Base-by-base conservation (phyloP, 164 flowering plant species). In the Aristolochia californica region DNA sequence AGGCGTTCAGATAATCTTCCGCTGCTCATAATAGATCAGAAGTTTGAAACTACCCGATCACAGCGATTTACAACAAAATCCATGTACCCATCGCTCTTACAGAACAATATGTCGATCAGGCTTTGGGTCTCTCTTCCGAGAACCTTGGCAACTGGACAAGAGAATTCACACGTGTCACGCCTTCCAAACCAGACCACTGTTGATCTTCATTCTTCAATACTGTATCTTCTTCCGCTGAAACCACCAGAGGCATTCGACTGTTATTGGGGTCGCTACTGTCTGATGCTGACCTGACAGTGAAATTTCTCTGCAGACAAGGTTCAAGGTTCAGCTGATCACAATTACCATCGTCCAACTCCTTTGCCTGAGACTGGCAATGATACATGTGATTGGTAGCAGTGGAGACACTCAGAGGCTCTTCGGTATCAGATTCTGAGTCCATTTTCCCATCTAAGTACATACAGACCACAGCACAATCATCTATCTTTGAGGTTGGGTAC, bases 401-500 rank as follows among this genome's bases (percentile, higher is more conserved):
- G 15, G 85, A 86, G 53, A 74, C 71, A 48, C 80, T 71, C 53
- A 21, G 27, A 30, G 77, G 86, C 34, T 86, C 89, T 0, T 83
- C 89, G 55, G 67, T 63, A 48, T 89, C 95, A n/a, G 95, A 84
- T 61, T 86, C 95, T 0, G 79, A 65, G 62, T 86, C 94, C 85
- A 85, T 85, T 61, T 84, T 88, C 34, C 89, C 91, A 55, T 89
- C 84, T 56, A 90, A 60, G 65, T 74, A 90, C 53, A 87, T 56
- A 72, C 97, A 90, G 23, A 90, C 88, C 1, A 85, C 97, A 5
- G 97, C 95, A 71, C 97, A 90, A 52, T 90, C 97, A 66, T 90
- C 97, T 87, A 90, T 90, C 70, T 87, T 90, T 16, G 97, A 87
- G 53, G 95, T 85, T 13, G 97, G 97, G 68, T 87, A 87, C 62